Evolutionary conservation across 2,329 filamentous ascomycete species (phyloP), one percentile per base, ranked within the genome.

Genomic region (Colletotrichum nymphaeae): DNA sequence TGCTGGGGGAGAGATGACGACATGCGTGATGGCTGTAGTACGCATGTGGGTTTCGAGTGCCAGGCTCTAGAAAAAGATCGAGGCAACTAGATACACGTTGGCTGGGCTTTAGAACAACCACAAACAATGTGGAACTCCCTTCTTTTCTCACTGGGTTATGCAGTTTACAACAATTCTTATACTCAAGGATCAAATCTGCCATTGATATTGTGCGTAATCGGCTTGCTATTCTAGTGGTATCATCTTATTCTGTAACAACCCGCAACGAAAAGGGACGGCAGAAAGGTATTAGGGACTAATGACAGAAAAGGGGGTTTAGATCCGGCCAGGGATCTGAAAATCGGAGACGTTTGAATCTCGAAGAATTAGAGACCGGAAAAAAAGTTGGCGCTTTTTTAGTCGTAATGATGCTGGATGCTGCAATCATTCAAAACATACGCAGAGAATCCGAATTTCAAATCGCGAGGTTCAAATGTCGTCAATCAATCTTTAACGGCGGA

Each of bases 161-260:
- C 9, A n/a, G 42, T 49, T 49, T 19, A n/a, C 42, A 22, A 74
- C 75, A 49, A 74, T 64, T 69, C 28, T 16, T 55, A 9, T 37
- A 37, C 6, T 56, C 14, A 22, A 55, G 58, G 49, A 46, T 26
- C 9, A 62, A 35, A 67, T 58, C 63, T 63, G 68, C 57, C 57
- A 59, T 72, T 72, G 62, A 63, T 35, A 59, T 63, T 63, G 72
- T 72, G 68, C 67, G 30, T 72, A 49, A 57, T 63, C 63, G 72
- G 62, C 72, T 72, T 67, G 63, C 68, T 75, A 66, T 72, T 76
- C 75, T 75, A 76, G 67, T 76, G 75, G 75, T 76, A 76, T 76
- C 74, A 76, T 76, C 70, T 74, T 42, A 42, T 42, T 69, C 52
- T 64, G 74, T 62, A 69, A 75, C 46, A 64, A 76, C 67, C 67